A percentile compares a stretch with the other conserved stretches of the same genome.
Conservation (phyloP, 257 asterid species). For the Fraxinus anomala region DNA sequence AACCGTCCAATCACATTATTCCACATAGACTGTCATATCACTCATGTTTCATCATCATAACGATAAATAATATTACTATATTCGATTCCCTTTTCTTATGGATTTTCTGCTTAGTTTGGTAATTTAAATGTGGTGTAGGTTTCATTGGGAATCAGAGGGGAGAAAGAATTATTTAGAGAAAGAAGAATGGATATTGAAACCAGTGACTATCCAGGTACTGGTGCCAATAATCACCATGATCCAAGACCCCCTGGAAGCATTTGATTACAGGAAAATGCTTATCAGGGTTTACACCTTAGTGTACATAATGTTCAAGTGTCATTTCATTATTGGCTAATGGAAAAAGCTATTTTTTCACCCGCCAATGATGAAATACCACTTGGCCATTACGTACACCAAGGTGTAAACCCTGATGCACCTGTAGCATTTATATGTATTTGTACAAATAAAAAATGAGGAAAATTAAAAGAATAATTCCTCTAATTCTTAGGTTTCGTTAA, state of each 20-base stretch:
- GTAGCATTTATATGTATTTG: background rate
- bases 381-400: too few species aligned
- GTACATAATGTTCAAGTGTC: too few species aligned
- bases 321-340: too few species aligned
- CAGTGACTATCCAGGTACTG: background rate
- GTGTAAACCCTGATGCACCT: too few species aligned
- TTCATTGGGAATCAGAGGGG: background rate
- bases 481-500: background rate
- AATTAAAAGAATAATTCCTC: background rate
- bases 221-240: slow-evolving; percentile 14
- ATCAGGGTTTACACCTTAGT: too few species aligned
- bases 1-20: too few species aligned
- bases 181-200: background rate
- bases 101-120: background rate
- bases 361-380: too few species aligned
- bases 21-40: too few species aligned
- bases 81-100: background rate
- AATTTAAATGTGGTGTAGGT: background rate
- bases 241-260: slow-evolving; percentile 1
- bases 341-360: too few species aligned
- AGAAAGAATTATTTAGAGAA: background rate
- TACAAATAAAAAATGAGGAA: background rate
- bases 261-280: background rate
- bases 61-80: too few species aligned
- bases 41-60: too few species aligned